Conservation (phyloP, 176 grass and related monocot genomes). For the Alopecurus myosuroides region DNA sequence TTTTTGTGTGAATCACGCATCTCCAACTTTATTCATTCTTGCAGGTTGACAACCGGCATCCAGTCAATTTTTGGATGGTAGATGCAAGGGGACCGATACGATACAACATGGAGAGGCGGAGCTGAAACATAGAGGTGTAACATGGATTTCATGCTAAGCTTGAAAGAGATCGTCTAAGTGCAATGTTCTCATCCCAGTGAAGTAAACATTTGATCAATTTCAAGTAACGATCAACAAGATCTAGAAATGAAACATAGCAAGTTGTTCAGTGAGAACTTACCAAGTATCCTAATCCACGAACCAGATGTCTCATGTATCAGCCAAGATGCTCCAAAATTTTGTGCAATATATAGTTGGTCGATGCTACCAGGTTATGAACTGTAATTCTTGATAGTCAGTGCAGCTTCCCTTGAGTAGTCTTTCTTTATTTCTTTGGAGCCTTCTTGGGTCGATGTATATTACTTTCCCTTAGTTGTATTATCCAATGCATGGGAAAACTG, state of each 20-base stretch:
- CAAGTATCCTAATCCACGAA: constrained; percentile 16
- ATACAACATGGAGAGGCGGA: constrained; percentile 2
- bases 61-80: neutral
- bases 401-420: constrained; percentile 22
- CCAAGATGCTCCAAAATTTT: constrained; percentile 34
- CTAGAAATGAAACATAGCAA: constrained; percentile 16
- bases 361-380: constrained; percentile 18
- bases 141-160: neutral
- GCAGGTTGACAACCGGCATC: constrained; percentile 16
- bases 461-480: neutral
- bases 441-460: constrained; percentile 23
- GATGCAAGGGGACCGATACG: constrained; percentile 3
- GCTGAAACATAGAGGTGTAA: neutral
- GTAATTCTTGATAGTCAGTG: constrained; percentile 6
- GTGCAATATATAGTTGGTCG: constrained; percentile 35
- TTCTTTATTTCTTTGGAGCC: constrained; percentile 10
- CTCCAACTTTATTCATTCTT: neutral
- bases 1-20: constrained; percentile 1
- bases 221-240: constrained; percentile 17
- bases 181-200: neutral
- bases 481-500: neutral
- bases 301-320: constrained; percentile 1
- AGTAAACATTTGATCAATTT: constrained; percentile 11
- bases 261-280: neutral
- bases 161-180: neutral